These are phyloP conservation scores for Trametes sanguinea DNA, from an alignment of 768 basidiomycete species.

Conservation along the genomic window DNA sequence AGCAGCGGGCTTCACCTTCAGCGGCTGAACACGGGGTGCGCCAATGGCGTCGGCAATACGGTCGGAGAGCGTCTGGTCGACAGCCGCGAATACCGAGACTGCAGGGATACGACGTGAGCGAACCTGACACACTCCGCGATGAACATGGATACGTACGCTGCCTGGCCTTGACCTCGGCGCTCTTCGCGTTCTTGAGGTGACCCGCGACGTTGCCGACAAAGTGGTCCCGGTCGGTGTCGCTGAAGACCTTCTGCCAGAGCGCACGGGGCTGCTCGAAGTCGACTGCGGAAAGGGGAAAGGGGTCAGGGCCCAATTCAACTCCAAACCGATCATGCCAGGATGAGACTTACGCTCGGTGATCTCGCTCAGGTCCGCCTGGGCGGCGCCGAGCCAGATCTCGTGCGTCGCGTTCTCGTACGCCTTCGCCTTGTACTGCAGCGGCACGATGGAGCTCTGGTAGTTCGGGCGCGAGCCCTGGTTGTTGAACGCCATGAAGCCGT, in stretches of 20 bases:
- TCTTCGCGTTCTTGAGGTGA: conserved; percentile 65
- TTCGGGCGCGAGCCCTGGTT: conserved; percentile 86
- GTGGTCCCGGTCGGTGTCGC: conserved; percentile 57
- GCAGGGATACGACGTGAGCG: neutral
- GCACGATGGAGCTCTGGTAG: conserved; percentile 79
- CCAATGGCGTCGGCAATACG: conserved; percentile 78
- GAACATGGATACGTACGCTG: conserved; percentile 53
- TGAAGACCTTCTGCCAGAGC: conserved; percentile 69
- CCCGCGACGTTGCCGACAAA: conserved; percentile 68
- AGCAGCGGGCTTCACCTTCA: conserved; percentile 59
- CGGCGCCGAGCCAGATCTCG: conserved; percentile 74
- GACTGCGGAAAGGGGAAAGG: conserved; percentile 41
- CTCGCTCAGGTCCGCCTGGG: conserved; percentile 67
- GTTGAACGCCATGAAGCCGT: conserved; percentile 65
- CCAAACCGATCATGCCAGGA: neutral
- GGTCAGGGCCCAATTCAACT: neutral
- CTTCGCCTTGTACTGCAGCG: conserved; percentile 58
- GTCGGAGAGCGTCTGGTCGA: conserved; percentile 74
- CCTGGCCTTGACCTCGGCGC: conserved; percentile 55
- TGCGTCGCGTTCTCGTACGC: conserved; percentile 50
- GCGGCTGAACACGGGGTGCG: conserved; percentile 55
- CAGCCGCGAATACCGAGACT: conserved; percentile 81
- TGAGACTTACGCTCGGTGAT: conserved; percentile 73
- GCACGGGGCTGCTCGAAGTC: conserved; percentile 85
- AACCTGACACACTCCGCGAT: neutral